phyloP scores from a whole-genome alignment of 2,329 filamentous ascomycete species.

The Chrysoporthe cubensis region DNA sequence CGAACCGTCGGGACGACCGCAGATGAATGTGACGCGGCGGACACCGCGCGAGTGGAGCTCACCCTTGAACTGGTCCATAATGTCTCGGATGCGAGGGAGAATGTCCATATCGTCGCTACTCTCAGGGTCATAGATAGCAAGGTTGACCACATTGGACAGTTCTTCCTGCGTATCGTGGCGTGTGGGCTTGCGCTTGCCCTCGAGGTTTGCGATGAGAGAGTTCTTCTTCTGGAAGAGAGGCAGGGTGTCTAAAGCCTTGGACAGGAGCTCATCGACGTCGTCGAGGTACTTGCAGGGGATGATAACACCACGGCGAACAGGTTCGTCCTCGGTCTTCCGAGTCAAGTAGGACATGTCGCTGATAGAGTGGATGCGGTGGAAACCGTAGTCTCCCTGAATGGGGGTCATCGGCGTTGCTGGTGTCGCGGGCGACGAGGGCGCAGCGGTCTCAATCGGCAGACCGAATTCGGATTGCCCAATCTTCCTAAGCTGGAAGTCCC shows the following conservation, averaged over 20 bases:
- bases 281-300: constrained; percentile 92
- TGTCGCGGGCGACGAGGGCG: constrained; percentile 82
- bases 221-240: constrained; percentile 59
- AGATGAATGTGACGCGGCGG: constrained; percentile 93
- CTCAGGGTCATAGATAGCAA: constrained; percentile 89
- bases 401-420: constrained; percentile 44
- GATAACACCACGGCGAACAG: constrained; percentile 88
- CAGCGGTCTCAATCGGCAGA: constrained; percentile 75
- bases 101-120: constrained; percentile 81
- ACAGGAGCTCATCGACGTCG: constrained; percentile 85
- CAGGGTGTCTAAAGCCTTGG: constrained; percentile 83
- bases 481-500: constrained; percentile 96
- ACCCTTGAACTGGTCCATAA: constrained; percentile 80
- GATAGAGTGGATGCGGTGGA: constrained; percentile 90
- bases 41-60: constrained; percentile 82
- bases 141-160: constrained; percentile 88
- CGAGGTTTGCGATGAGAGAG: constrained; percentile 71
- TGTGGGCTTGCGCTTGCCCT: constrained; percentile 68
- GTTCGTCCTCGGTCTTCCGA: constrained; percentile 74
- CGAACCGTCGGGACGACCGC: constrained; percentile 88
- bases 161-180: constrained; percentile 70
- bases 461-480: constrained; percentile 91
- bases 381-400: constrained; percentile 59
- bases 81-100: constrained; percentile 71
- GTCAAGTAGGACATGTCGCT: constrained; percentile 93